phyloP scores from a whole-genome alignment of 129 eudicot genomes.

The Calendula officinalis region DNA sequence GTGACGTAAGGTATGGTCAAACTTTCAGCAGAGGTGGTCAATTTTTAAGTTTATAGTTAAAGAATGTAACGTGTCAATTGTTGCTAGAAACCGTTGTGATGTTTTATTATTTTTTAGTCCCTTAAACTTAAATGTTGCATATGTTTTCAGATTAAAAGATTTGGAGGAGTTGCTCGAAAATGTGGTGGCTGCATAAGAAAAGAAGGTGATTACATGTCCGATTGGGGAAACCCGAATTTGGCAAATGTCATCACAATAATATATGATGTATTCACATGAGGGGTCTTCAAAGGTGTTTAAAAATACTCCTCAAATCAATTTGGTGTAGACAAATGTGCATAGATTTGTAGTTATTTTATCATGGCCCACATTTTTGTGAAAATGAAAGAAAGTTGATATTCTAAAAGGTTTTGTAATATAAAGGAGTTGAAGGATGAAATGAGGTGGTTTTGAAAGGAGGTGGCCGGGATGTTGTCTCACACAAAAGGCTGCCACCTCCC shows the following conservation, averaged over 20 bases:
- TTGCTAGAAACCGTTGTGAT: too few species aligned
- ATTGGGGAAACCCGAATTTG: background rate
- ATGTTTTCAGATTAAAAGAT: slow-evolving; percentile 60
- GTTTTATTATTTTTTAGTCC: background rate
- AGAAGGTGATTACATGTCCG: background rate
- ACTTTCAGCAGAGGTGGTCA: background rate
- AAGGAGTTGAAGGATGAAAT: too few species aligned
- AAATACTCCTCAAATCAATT: too few species aligned
- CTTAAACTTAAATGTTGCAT: background rate
- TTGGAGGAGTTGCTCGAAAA: slow-evolving; percentile 71
- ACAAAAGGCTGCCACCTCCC: too few species aligned
- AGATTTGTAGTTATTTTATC: too few species aligned
- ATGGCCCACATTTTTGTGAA: too few species aligned
- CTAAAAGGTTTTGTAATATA: too few species aligned
- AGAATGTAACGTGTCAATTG: background rate
- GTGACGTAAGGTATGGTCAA: slow-evolving; percentile 58
- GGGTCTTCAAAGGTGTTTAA: too few species aligned
- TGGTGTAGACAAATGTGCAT: background rate
- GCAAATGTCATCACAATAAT: background rate
- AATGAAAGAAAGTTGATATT: too few species aligned
- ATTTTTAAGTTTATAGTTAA: background rate
- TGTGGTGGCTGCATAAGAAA: slow-evolving; percentile 39
- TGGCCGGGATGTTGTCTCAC: too few species aligned
- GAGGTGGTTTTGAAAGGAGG: too few species aligned
- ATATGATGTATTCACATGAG: background rate